These are phyloP conservation scores for Pseudogymnoascus sp. DNA, from an alignment of 2,329 filamentous ascomycete species.

Conservation along the genomic window DNA sequence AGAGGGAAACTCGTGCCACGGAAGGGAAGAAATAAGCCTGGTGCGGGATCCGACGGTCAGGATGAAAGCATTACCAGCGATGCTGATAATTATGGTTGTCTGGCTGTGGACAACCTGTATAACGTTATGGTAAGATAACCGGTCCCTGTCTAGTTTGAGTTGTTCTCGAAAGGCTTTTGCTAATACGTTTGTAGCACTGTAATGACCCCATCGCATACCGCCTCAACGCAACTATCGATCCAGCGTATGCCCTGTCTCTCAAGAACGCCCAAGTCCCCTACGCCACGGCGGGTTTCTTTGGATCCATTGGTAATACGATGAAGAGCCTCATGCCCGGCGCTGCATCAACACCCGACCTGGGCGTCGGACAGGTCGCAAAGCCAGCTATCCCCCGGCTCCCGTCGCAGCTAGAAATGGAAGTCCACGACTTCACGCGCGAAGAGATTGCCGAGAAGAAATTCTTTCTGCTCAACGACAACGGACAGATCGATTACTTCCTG, in stretches of 20 bases:
- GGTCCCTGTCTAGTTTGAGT: slow-evolving; percentile 21
- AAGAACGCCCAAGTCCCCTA: slow-evolving; percentile 73
- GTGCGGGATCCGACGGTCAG: slow-evolving; percentile 50
- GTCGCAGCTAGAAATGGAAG: slow-evolving; percentile 78
- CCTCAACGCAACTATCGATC: slow-evolving; percentile 83
- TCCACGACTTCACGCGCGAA: slow-evolving; percentile 87
- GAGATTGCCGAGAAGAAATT: slow-evolving; percentile 87
- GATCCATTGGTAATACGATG: slow-evolving; percentile 54
- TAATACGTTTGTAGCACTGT: slow-evolving; percentile 29
- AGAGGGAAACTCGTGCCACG: slow-evolving; percentile 64
- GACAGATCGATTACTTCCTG: slow-evolving; percentile 86
- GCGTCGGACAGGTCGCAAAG: slow-evolving; percentile 29
- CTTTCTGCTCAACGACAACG: slow-evolving; percentile 86
- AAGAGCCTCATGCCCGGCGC: slow-evolving; percentile 51
- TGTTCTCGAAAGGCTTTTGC: not conserved
- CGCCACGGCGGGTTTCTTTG: slow-evolving; percentile 55
- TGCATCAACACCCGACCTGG: slow-evolving; percentile 24
- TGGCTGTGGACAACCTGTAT: slow-evolving; percentile 93
- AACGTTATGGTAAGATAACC: slow-evolving; percentile 56
- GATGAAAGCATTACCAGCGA: slow-evolving; percentile 62
- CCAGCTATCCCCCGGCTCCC: slow-evolving; percentile 39
- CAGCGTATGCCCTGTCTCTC: slow-evolving; percentile 65
- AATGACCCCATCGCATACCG: slow-evolving; percentile 78
- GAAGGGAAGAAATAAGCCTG: slow-evolving; percentile 65
- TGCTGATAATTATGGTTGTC: slow-evolving; percentile 72